Evolutionary conservation across 345 rosid species (phyloP), one percentile per base, ranked within the genome.

Genomic region (Populus pruinosa): DNA sequence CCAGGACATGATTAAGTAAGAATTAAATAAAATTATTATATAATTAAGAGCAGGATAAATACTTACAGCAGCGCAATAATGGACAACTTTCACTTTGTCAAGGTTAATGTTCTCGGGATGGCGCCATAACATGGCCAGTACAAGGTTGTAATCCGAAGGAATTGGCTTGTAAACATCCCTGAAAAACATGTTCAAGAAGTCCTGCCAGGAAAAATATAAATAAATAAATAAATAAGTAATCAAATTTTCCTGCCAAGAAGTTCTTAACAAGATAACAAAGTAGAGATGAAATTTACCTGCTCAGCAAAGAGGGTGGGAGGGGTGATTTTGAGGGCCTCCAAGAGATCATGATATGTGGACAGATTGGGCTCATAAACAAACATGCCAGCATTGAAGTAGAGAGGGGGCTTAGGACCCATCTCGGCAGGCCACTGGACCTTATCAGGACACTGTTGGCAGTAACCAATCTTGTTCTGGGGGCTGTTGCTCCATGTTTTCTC

Each of bases 41-140:
- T 6, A 27, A 27, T 27, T 27, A 53, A 5, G 10, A 1, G 10
- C n/a, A 2, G 8, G 5, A n/a, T 59, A 3, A 3, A 71, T 5
- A 81, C 94, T 93, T 73, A 94, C 98, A 59, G 93, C 95, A 29
- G 94, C 97, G 75, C 98, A 94, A 78, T 92, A 94, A 80, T 94
- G 98, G 33, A 79, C 96, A 70, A 88, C 98, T 74, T 89, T 91
- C 62, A 89, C 88, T 55, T 86, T 77, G 65, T 91, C 90, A 53
- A 92, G 87, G 73, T 89, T 82, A 27, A 92, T 93, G 29, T 89
- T 92, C 79, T 91, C 93, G 0, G 94, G 96, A 79, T 92, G 98
- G 77, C 91, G 97, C 96, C 98, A 94, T 64, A 94, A 63, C 96
- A 91, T 83, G 66, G 98, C 97, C 55, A 92, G 76, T 44, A 90